Evolutionary conservation across 2,329 filamentous ascomycete species (phyloP), one percentile per base, ranked within the genome.

Genomic region (Grosmannia penicillata): DNA sequence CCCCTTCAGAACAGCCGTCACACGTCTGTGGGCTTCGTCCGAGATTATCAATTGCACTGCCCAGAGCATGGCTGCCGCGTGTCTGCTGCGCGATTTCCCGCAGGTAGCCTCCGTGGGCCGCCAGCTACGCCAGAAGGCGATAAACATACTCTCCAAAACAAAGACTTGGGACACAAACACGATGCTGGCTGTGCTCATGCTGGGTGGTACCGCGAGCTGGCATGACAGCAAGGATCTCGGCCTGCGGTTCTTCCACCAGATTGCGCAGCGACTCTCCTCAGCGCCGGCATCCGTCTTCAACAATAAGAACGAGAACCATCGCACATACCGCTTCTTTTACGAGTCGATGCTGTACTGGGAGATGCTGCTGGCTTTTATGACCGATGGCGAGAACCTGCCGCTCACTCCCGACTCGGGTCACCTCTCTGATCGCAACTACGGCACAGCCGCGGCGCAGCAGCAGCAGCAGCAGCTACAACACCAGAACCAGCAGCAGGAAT

Each of bases 301-400:
- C 9, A 41, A 53, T 35, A 64, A 62, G 9, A 65, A 67, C 8
- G 28, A 26, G 11, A 18, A 28, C 17, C 60, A 64, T 24, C 36
- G 33, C 32, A 47, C 36, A 41, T 43, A 43, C 38, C 45, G 38
- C 6, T 73, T 73, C 48, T 71, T 71, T 44, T 62, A 70, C 43
- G 66, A 72, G 47, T 65, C 66, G 18, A 53, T 72, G 29, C 63
- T 72, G 36, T 70, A 72, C 44, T 73, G 69, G 69, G 69, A 72
- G 45, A 72, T 72, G 69, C 56, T 71, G 4, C 62, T 71, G 36
- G 66, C 66, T 0, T 72, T 70, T 45, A 65, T 72, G 19, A 64
- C 60, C 41, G 59, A 61, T 45, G 60, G 59, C 36, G 55, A 45
- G 33, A 53, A 53, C 0, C 54, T 58, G 26, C 55, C 53, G 40